Evolutionary conservation across 495 filamentous ascomycete genomes (phyloP).

Genomic region (Penicillium bialowiezense): DNA sequence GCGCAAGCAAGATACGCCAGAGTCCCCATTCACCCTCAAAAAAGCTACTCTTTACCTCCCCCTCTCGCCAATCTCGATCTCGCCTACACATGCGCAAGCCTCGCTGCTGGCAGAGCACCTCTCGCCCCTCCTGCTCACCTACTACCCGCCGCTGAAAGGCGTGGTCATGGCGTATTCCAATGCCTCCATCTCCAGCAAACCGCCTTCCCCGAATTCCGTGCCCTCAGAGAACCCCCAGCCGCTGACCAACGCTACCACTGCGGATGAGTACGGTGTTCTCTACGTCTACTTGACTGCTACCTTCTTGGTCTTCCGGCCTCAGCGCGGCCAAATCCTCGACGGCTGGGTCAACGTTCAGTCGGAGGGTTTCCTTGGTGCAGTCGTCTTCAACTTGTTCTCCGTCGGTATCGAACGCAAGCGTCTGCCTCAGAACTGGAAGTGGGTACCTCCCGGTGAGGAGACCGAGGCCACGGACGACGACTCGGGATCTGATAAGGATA

Average conservation of each 20-base stretch:
- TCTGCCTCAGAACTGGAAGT: conserved; percentile 67
- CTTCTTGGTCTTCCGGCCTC: conserved; percentile 66
- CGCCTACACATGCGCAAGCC: conserved; percentile 58
- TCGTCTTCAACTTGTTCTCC: conserved; percentile 74
- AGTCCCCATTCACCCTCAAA: conserved; percentile 59
- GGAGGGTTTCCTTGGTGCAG: conserved; percentile 66
- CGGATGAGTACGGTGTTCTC: conserved; percentile 65
- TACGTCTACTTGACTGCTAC: conserved; percentile 72
- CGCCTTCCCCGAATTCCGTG: conserved; percentile 24
- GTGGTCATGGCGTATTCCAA: conserved; percentile 71
- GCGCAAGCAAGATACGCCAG: conserved; percentile 34
- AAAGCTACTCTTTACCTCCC: conserved; percentile 69
- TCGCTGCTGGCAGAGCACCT: conserved; percentile 71
- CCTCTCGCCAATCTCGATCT: conserved; percentile 65
- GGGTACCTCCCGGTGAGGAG: conserved; percentile 47
- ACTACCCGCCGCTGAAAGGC: conserved; percentile 68
- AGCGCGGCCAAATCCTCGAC: conserved; percentile 55
- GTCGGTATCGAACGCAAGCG: conserved; percentile 65
- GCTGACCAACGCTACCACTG: conserved; percentile 49
- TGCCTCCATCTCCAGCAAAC: conserved; percentile 42
- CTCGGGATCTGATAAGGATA: conserved; percentile 12
- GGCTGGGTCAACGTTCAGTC: conserved; percentile 71
- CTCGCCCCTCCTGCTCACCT: conserved; percentile 71
- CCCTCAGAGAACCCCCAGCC: conserved; percentile 36
- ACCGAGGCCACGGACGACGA: conserved; percentile 35